These are phyloP conservation scores for Yarrowia porcina DNA, from an alignment of 805 yeast genomes.

Conservation along the genomic window DNA sequence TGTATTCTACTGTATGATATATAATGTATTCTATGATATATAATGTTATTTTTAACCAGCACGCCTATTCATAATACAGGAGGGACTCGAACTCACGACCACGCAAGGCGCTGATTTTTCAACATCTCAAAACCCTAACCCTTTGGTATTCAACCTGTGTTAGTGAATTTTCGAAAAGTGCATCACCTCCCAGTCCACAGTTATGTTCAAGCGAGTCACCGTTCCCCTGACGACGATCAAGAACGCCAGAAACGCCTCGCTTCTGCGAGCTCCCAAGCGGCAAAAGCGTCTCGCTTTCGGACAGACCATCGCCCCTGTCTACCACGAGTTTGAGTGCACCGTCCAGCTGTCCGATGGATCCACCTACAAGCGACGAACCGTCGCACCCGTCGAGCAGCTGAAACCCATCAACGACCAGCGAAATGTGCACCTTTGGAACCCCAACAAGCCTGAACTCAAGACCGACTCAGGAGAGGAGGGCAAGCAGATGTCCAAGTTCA, in stretches of 20 bases:
- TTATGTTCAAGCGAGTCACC: constrained; percentile 20
- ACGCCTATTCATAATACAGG: too few relatives aligned
- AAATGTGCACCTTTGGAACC: constrained; percentile 85
- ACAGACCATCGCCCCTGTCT: constrained; percentile 89
- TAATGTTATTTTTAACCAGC: constrained; percentile 8
- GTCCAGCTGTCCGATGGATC: constrained; percentile 96
- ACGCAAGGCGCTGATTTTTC: not conserved
- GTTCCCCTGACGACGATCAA: constrained; percentile 24
- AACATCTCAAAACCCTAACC: not conserved
- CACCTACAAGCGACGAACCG: constrained; percentile 76
- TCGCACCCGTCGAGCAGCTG: constrained; percentile 81
- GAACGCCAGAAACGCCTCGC: constrained; percentile 20
- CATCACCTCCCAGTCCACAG: constrained; percentile 7
- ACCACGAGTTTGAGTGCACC: constrained; percentile 79
- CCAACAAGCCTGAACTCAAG: constrained; percentile 71
- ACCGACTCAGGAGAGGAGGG: constrained; percentile 77
- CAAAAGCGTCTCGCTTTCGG: constrained; percentile 47
- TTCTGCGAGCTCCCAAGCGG: constrained; percentile 28
- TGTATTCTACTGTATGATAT: too few relatives aligned
- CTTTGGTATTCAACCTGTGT: not conserved
- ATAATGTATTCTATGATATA: not conserved
- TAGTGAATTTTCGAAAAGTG: constrained; percentile 13
- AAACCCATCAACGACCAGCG: constrained; percentile 86
- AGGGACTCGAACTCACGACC: not conserved
- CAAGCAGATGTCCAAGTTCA: constrained; percentile 56